Conservation (phyloP, 2,329 filamentous ascomycete species). For the Xylariaceae sp. region DNA sequence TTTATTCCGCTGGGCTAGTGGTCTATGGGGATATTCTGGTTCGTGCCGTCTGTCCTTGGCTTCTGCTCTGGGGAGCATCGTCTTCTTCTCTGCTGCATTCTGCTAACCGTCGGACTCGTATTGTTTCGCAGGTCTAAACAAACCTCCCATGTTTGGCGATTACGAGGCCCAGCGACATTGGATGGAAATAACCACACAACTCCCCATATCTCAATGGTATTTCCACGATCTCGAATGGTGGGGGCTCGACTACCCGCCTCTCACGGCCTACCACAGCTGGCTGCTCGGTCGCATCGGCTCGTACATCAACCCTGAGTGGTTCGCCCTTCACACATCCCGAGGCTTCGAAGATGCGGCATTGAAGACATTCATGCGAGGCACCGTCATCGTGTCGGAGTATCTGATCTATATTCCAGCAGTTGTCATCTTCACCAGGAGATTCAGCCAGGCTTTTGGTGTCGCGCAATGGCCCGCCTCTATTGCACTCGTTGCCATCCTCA, state of each 20-base stretch:
- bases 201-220: slow-evolving; percentile 94
- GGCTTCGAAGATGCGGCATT: slow-evolving; percentile 72
- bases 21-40: slow-evolving; percentile 95
- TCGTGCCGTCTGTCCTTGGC: slow-evolving; percentile 18
- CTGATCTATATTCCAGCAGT: slow-evolving; percentile 80
- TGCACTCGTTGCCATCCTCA: slow-evolving; percentile 80
- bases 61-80: too few relatives aligned
- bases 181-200: slow-evolving; percentile 92
- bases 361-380: slow-evolving; percentile 94
- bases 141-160: slow-evolving; percentile 89
- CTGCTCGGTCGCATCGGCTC: slow-evolving; percentile 80
- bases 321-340: slow-evolving; percentile 75
- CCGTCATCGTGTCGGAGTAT: slow-evolving; percentile 86
- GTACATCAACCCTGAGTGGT: slow-evolving; percentile 78
- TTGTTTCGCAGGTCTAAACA: slow-evolving; percentile 57
- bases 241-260: slow-evolving; percentile 94
- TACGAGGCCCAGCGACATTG: slow-evolving; percentile 98
- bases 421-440: slow-evolving; percentile 79
- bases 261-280: slow-evolving; percentile 99
- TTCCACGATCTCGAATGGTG: slow-evolving; percentile 96
- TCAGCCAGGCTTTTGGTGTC: slow-evolving; percentile 68
- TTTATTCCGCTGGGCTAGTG: slow-evolving; percentile 86
- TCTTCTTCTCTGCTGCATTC: background rate
- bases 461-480: slow-evolving; percentile 78
- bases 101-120: slow-evolving; percentile 12